Evolutionary conservation across 225 moss, liverwort and hornwort genomes (phyloP).

Genomic region (Lunularia cruciata): DNA sequence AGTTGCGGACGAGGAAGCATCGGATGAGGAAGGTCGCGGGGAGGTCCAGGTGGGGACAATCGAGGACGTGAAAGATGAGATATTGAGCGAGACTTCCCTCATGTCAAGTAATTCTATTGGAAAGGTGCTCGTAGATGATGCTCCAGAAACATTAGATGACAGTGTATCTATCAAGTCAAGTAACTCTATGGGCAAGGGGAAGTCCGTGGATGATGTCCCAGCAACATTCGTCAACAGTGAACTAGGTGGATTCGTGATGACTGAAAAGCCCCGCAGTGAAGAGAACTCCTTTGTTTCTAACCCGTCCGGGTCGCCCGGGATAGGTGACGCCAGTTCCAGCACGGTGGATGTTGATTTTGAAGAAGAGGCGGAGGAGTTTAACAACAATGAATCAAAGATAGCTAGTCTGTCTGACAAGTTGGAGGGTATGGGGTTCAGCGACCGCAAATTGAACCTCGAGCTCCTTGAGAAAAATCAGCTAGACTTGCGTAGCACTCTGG

Average conservation of each 20-base stretch:
- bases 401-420: conserved; percentile 42
- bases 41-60: neutral
- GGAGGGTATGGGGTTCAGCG: conserved; percentile 77
- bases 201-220: conserved; percentile 37
- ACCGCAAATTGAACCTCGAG: conserved; percentile 63
- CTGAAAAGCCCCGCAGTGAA: conserved; percentile 83
- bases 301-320: conserved; percentile 15
- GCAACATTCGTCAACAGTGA: conserved; percentile 62
- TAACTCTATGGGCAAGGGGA: neutral
- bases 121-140: no score
- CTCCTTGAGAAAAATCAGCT: conserved; percentile 67
- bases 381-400: neutral
- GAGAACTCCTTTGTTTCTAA: conserved; percentile 21
- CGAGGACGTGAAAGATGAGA: conserved; percentile 35
- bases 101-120: conserved; percentile 31
- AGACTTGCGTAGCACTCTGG: conserved; percentile 73
- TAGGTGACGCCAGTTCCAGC: conserved; percentile 5
- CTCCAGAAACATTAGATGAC: no score
- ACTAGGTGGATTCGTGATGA: conserved; percentile 78
- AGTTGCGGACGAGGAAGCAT: neutral
- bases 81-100: neutral
- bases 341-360: conserved; percentile 20
- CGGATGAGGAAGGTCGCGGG: neutral
- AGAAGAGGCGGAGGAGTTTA: conserved; percentile 6
- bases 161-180: neutral